A percentile compares a stretch with the other conserved stretches of the same genome.
Conservation (phyloP, 768 basidiomycete species). For the Exsudoporus frostii region DNA sequence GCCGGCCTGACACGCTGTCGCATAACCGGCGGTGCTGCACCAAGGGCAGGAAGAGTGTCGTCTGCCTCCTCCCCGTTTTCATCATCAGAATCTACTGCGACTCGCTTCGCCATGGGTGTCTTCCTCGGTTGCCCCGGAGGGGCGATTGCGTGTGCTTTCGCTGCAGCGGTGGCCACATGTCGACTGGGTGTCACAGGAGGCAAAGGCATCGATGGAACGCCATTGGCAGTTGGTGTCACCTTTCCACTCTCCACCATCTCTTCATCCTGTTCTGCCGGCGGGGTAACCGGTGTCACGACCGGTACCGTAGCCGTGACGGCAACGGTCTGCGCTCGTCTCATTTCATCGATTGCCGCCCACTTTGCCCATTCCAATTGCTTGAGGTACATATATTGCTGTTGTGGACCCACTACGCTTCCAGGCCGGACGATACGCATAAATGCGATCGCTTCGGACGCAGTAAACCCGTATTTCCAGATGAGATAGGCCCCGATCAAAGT, state of each 20-base stretch:
- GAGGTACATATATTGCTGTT: slow-evolving; percentile 93
- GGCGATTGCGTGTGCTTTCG: slow-evolving; percentile 65
- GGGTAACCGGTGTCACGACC: slow-evolving; percentile 72
- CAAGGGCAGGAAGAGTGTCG: slow-evolving; percentile 64
- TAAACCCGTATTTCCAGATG: slow-evolving; percentile 98
- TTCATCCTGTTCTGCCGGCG: slow-evolving; percentile 74
- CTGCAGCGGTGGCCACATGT: slow-evolving; percentile 66
- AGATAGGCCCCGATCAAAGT: slow-evolving; percentile 97
- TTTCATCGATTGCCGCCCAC: slow-evolving; percentile 87
- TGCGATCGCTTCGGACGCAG: slow-evolving; percentile 91
- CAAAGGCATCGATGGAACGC: slow-evolving; percentile 30
- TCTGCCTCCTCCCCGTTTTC: slow-evolving; percentile 54
- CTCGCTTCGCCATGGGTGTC: slow-evolving; percentile 76
- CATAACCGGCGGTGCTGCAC: slow-evolving; percentile 40
- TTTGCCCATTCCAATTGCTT: slow-evolving; percentile 93
- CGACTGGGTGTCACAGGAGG: slow-evolving; percentile 82
- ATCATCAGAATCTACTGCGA: slow-evolving; percentile 64
- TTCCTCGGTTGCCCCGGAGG: slow-evolving; percentile 86
- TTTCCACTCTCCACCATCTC: slow-evolving; percentile 50
- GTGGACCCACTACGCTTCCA: slow-evolving; percentile 88
- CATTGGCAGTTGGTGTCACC: slow-evolving; percentile 26
- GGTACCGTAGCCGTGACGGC: slow-evolving; percentile 38
- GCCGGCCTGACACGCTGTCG: slow-evolving; percentile 38
- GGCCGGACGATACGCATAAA: slow-evolving; percentile 98
- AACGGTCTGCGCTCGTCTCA: slow-evolving; percentile 46